phyloP scores from a whole-genome alignment of 257 asterid species.

The Vinca minor region DNA sequence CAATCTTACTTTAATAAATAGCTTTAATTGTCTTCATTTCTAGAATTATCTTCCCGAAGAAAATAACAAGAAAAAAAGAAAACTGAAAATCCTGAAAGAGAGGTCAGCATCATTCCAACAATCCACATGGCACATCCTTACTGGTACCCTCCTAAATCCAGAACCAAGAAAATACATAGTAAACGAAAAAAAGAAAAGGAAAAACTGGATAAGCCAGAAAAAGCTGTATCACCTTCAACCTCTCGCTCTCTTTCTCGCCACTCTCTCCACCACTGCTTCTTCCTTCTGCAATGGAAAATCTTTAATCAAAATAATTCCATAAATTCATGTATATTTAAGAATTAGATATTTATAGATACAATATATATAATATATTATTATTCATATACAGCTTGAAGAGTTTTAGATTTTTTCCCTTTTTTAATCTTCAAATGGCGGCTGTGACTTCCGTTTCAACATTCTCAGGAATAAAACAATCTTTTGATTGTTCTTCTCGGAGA shows the following conservation, averaged over 20 bases:
- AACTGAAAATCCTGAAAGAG: constrained; percentile 6
- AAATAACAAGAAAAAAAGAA: neutral
- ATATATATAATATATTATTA: constrained; percentile 2
- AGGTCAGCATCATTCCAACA: constrained; percentile 6
- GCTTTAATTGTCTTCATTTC: no score
- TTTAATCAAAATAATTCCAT: neutral
- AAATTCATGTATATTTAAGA: neutral
- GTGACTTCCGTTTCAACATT: constrained; percentile 23
- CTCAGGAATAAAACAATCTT: constrained; percentile 15
- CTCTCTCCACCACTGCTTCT: no score
- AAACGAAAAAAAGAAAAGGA: neutral
- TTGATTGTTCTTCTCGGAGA: constrained; percentile 14
- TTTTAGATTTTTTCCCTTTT: neutral
- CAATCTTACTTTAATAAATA: no score
- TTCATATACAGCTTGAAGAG: neutral
- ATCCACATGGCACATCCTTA: no score
- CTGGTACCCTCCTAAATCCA: no score
- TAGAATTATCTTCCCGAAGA: no score
- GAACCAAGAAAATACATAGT: no score
- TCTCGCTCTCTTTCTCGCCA: no score
- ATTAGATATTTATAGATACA: neutral
- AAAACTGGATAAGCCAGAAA: constrained; percentile 1
- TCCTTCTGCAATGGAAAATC: constrained; percentile 7
- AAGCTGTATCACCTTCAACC: neutral
- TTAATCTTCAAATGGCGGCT: constrained; percentile 14